Percentiles rank a stretch among this genome's conserved stretches.
Evolutionary conservation across 2,329 filamentous ascomycete genomes (phyloP).

Genomic region (Ceratocystis ficicola): DNA sequence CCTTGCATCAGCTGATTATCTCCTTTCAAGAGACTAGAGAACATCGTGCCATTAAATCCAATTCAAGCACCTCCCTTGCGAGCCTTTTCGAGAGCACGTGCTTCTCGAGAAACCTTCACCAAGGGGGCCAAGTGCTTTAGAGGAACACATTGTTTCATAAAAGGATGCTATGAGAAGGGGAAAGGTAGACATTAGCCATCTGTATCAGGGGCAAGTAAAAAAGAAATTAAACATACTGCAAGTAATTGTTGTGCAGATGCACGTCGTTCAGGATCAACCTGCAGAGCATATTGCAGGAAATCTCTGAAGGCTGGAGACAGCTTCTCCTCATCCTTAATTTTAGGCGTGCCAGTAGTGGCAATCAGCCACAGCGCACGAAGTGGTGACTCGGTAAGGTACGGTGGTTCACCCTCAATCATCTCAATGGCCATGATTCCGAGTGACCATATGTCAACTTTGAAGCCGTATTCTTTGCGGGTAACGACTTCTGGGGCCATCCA

Average conservation of each 20-base stretch:
- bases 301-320: conserved; percentile 74
- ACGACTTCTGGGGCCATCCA: conserved; percentile 99
- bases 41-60: not conserved
- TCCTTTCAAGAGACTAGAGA: not conserved
- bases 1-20: not conserved
- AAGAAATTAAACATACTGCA: conserved; percentile 49
- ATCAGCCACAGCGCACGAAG: conserved; percentile 89
- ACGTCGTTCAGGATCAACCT: conserved; percentile 94
- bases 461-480: conserved; percentile 91
- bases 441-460: conserved; percentile 98
- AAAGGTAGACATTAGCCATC: not conserved
- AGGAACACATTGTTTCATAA: conserved; percentile 66
- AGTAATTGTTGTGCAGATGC: conserved; percentile 89
- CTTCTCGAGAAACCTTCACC: conserved; percentile 72
- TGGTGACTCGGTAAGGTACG: conserved; percentile 90
- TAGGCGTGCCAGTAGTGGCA: conserved; percentile 88
- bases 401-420: conserved; percentile 98
- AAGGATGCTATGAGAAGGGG: conserved; percentile 50
- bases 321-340: conserved; percentile 84
- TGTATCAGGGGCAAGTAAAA: conserved; percentile 25
- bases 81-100: conserved; percentile 73
- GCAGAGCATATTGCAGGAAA: conserved; percentile 83
- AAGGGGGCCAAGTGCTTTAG: conserved; percentile 69
- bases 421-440: conserved; percentile 99
- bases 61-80: conserved; percentile 39